Conservation (phyloP, 805 yeast genomes). For the Sugiyamaella qingdaonensis region DNA sequence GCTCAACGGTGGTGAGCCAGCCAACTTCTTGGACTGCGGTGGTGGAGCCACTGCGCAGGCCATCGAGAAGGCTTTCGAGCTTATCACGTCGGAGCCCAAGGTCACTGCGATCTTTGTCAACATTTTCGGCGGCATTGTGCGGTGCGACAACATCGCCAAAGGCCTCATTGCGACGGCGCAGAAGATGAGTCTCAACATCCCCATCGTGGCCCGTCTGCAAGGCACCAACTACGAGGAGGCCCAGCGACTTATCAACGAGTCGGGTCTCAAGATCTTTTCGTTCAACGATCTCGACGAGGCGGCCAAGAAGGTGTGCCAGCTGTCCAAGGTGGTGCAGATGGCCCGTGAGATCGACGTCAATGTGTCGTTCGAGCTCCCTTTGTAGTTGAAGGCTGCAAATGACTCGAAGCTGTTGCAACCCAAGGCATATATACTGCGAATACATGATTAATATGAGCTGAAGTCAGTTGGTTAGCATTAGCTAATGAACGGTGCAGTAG, state of each 20-base stretch:
- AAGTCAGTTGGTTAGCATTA: too few species aligned
- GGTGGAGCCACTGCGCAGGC: conserved; percentile 99
- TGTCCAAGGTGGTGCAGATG: conserved; percentile 48
- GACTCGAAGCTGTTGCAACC: neutral
- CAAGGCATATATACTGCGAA: neutral
- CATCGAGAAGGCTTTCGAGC: conserved; percentile 92
- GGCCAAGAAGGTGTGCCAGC: conserved; percentile 88
- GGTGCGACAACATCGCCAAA: conserved; percentile 98
- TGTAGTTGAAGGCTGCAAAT: conserved; percentile 24
- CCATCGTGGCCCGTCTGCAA: conserved; percentile 96
- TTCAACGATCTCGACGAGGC: conserved; percentile 94
- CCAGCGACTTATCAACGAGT: conserved; percentile 73
- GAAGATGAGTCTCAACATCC: conserved; percentile 83
- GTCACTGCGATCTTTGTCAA: conserved; percentile 96
- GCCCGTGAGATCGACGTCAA: conserved; percentile 48
- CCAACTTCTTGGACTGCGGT: conserved; percentile 99
- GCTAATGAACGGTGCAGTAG: too few species aligned
- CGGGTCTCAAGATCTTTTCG: conserved; percentile 90
- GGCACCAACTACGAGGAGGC: conserved; percentile 95
- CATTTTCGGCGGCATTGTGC: conserved; percentile 98
- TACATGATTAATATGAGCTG: neutral
- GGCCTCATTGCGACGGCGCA: conserved; percentile 93
- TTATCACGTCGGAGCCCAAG: conserved; percentile 81
- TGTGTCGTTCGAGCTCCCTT: conserved; percentile 46
- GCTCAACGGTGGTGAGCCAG: conserved; percentile 97